Percentiles rank a stretch among this genome's conserved stretches.
phyloP scores from a whole-genome alignment of 345 rosid species.

The Bruguiera sexangula region DNA sequence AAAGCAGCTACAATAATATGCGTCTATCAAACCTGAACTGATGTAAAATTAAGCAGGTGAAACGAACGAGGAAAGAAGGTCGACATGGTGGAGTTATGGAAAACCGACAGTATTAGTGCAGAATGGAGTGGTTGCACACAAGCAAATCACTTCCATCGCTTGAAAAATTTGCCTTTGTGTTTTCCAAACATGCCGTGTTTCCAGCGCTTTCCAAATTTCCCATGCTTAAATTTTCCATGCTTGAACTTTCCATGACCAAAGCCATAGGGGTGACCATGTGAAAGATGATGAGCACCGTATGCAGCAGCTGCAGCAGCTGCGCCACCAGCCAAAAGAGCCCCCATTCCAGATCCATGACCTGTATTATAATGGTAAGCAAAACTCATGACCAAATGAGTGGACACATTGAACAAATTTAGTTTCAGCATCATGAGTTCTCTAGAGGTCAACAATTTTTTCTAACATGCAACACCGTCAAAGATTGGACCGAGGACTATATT shows the following conservation, averaged over 20 bases:
- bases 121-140: neutral
- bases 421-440: neutral
- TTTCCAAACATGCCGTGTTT: slow-evolving; percentile 64
- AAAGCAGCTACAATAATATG: neutral
- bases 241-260: slow-evolving; percentile 65
- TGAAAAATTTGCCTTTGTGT: slow-evolving; percentile 51
- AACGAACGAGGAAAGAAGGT: no score
- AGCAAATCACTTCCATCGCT: slow-evolving; percentile 26
- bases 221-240: slow-evolving; percentile 67
- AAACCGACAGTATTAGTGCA: no score
- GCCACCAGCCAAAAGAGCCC: slow-evolving; percentile 64
- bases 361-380: slow-evolving; percentile 11
- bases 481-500: no score
- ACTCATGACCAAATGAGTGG: neutral
- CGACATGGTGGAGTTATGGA: no score
- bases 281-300: slow-evolving; percentile 61
- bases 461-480: no score
- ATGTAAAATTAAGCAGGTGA: neutral
- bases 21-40: neutral
- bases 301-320: slow-evolving; percentile 69
- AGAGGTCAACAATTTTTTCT: neutral
- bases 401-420: neutral
- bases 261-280: slow-evolving; percentile 45
- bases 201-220: slow-evolving; percentile 64
- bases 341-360: slow-evolving; percentile 54